A percentile compares a stretch with the other conserved stretches of the same genome.
These are phyloP conservation scores for Chlorella ohadii DNA, from an alignment of 139 green algal species.

Conservation along the genomic window DNA sequence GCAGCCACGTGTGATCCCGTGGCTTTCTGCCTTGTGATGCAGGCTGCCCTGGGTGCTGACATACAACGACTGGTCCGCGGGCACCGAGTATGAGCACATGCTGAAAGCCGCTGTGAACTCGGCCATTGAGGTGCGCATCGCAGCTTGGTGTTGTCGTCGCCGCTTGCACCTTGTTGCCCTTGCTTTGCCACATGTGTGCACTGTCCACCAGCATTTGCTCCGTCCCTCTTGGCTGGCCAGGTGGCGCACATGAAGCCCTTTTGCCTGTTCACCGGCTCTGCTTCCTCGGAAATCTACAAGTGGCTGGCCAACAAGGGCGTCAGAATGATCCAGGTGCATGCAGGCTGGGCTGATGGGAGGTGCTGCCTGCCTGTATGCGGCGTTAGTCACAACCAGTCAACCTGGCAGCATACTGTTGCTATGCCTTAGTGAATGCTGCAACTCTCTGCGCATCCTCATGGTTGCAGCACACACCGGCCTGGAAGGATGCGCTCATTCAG, in stretches of 20 bases:
- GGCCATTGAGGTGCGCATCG: neutral
- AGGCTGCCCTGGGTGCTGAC: constrained; percentile 31
- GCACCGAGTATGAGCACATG: constrained; percentile 31
- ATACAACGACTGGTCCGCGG: constrained; percentile 29
- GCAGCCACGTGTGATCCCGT: no score
- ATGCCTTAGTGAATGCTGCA: no score
- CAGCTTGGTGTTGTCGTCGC: no score
- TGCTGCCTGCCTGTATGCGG: no score
- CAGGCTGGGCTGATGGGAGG: no score
- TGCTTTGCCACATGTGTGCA: no score
- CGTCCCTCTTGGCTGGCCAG: no score
- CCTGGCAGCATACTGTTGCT: no score
- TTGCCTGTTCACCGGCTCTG: constrained; percentile 21
- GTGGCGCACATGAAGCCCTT: constrained; percentile 21
- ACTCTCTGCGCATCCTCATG: no score
- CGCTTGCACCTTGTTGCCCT: no score
- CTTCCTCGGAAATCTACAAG: neutral
- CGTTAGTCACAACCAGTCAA: no score
- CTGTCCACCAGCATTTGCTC: no score
- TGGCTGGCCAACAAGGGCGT: constrained; percentile 4
- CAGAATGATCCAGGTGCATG: constrained; percentile 19
- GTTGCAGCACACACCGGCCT: constrained; percentile 10
- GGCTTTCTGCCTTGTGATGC: neutral
- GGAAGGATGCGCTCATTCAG: neutral
- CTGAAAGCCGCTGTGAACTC: constrained; percentile 10